Conservation (phyloP, 148 eudicot genomes). For the Linanthus parryae region DNA sequence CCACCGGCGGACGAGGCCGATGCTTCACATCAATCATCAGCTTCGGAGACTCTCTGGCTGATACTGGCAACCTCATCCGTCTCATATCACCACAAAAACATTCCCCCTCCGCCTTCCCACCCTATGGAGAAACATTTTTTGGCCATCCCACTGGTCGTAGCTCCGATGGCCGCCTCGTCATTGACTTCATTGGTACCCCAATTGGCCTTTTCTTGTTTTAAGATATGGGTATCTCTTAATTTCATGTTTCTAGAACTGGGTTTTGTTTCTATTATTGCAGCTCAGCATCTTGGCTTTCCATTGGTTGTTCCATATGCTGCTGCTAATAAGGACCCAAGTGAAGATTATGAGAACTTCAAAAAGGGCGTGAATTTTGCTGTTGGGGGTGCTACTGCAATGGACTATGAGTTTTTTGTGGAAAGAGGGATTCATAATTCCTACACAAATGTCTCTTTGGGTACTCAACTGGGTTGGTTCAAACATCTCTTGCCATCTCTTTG, state of each 20-base stretch:
- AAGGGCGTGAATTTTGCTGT: constrained; percentile 38
- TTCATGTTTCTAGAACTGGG: too few species aligned
- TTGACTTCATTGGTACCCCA: constrained; percentile 47
- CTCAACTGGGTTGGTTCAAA: constrained; percentile 32
- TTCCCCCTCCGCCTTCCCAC: constrained; percentile 13
- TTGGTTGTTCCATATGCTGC: too few species aligned
- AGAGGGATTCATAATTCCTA: constrained; percentile 12
- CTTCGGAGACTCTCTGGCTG: constrained; percentile 39
- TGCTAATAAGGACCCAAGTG: background rate
- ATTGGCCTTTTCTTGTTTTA: too few species aligned
- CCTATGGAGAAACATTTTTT: constrained; percentile 38
- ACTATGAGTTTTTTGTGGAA: constrained; percentile 5
- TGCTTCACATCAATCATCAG: constrained; percentile 30
- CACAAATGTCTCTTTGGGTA: constrained; percentile 18
- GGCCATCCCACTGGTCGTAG: constrained; percentile 35
- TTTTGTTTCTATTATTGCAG: too few species aligned
- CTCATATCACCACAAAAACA: background rate
- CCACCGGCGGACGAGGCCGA: too few species aligned
- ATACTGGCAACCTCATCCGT: constrained; percentile 28
- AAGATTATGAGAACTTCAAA: constrained; percentile 18
- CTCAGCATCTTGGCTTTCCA: too few species aligned
- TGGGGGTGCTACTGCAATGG: constrained; percentile 28
- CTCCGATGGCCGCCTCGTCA: constrained; percentile 38
- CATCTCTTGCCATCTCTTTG: constrained; percentile 14
- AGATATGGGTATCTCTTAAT: too few species aligned